These are phyloP conservation scores for Physcia stellaris DNA, from an alignment of 495 filamentous ascomycete genomes.

Conservation along the genomic window DNA sequence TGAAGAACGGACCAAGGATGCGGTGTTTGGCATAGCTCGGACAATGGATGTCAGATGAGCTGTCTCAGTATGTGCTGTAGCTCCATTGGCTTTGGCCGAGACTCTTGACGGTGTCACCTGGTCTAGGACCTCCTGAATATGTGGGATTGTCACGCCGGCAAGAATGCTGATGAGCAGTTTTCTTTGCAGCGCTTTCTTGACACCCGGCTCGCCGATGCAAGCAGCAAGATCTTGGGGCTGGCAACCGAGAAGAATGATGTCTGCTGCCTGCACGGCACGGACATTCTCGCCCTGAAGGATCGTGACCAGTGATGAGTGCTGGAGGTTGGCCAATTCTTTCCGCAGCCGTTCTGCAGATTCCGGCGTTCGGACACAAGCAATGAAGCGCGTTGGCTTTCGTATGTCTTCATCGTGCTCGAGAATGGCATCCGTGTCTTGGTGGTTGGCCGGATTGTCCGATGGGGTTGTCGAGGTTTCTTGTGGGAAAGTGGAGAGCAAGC, in stretches of 20 bases:
- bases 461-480: neutral
- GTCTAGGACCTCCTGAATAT: conserved; percentile 8
- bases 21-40: conserved; percentile 23
- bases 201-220: conserved; percentile 9
- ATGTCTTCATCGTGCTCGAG: neutral
- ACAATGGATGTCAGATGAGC: conserved; percentile 11
- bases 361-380: conserved; percentile 12
- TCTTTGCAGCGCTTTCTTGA: conserved; percentile 12
- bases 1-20: conserved; percentile 18
- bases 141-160: conserved; percentile 15
- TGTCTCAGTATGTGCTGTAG: neutral
- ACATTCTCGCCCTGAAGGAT: conserved; percentile 12
- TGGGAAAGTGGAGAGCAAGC: conserved; percentile 5
- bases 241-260: conserved; percentile 14
- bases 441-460: neutral
- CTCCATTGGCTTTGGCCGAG: neutral
- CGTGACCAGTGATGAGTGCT: conserved; percentile 1
- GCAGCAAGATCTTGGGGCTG: conserved; percentile 13
- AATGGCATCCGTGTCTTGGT: neutral
- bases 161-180: conserved; percentile 21
- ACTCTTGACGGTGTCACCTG: neutral
- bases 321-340: conserved; percentile 1
- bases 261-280: conserved; percentile 13
- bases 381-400: conserved; percentile 5
- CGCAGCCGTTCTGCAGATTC: conserved; percentile 2